Evolutionary conservation across 805 yeast species (phyloP).

Genomic region (Candida railenensis): DNA sequence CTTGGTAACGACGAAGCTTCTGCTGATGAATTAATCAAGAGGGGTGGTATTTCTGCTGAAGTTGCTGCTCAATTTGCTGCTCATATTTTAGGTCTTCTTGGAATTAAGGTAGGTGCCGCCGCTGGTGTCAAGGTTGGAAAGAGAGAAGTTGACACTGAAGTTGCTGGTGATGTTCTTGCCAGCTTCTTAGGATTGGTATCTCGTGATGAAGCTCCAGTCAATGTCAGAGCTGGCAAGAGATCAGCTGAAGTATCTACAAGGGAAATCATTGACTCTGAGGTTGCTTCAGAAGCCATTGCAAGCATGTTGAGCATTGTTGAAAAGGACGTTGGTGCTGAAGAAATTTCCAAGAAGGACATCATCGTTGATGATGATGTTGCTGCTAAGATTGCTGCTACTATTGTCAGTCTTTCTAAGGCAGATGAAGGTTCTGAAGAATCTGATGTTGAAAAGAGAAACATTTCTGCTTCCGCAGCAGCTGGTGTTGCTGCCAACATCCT

Average conservation of each 20-base stretch:
- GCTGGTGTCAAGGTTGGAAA: constrained; percentile 4
- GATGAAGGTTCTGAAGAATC: background rate
- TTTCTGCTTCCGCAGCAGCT: background rate
- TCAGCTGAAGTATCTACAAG: background rate
- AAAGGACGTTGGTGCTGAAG: background rate
- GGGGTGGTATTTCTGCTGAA: constrained; percentile 8
- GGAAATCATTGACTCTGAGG: background rate
- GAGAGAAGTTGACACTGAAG: constrained; percentile 10
- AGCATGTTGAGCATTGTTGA: constrained; percentile 1
- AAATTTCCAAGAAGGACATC: background rate
- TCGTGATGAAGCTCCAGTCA: constrained; percentile 8
- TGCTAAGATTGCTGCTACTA: constrained; percentile 2
- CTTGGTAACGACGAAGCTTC: background rate
- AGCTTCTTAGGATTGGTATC: constrained; percentile 9
- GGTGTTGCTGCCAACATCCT: constrained; percentile 1
- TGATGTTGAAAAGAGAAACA: constrained; percentile 1
- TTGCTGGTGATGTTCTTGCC: constrained; percentile 9
- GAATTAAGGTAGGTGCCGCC: constrained; percentile 9
- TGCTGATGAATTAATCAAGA: constrained; percentile 7
- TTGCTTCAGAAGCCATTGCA: background rate
- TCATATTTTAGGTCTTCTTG: constrained; percentile 9
- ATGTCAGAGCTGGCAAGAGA: background rate
- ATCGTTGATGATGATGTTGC: constrained; percentile 1
- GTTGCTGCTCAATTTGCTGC: constrained; percentile 10
- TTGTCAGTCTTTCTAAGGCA: background rate